Evolutionary conservation across 495 filamentous ascomycete species (phyloP).

Genomic region (Penicillium taxi): DNA sequence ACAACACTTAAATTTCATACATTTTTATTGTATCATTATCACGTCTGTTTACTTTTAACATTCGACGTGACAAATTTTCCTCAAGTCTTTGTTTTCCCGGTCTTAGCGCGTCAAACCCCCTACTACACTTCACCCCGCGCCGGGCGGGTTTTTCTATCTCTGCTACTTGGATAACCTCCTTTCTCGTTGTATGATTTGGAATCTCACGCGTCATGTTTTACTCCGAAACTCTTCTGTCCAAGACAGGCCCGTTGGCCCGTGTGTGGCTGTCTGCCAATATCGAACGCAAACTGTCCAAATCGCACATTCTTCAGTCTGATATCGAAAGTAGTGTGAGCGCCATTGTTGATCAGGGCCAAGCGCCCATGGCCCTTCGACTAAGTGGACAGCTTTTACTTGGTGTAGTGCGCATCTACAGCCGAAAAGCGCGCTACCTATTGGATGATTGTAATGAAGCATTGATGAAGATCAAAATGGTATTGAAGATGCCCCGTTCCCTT

Average conservation of each 20-base stretch:
- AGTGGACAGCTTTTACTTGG: constrained; percentile 91
- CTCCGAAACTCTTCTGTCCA: constrained; percentile 89
- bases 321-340: constrained; percentile 88
- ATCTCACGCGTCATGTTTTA: constrained; percentile 73
- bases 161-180: constrained; percentile 7
- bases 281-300: constrained; percentile 95
- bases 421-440: constrained; percentile 89
- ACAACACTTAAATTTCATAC: too few relatives aligned
- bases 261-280: constrained; percentile 97
- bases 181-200: constrained; percentile 5
- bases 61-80: not conserved
- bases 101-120: constrained; percentile 34
- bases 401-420: constrained; percentile 93
- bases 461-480: constrained; percentile 96
- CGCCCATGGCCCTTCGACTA: constrained; percentile 87
- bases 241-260: constrained; percentile 92
- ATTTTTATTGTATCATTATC: constrained; percentile 1
- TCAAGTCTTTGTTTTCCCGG: constrained; percentile 32
- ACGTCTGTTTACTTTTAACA: not conserved
- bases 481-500: constrained; percentile 12
- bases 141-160: constrained; percentile 27
- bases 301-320: constrained; percentile 84
- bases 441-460: constrained; percentile 97
- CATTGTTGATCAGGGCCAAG: constrained; percentile 88
- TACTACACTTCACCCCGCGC: constrained; percentile 33